Percentiles rank a stretch among this genome's conserved stretches.
phyloP scores from a whole-genome alignment of 2,329 filamentous ascomycete genomes.

The Talaromyces sp. region DNA sequence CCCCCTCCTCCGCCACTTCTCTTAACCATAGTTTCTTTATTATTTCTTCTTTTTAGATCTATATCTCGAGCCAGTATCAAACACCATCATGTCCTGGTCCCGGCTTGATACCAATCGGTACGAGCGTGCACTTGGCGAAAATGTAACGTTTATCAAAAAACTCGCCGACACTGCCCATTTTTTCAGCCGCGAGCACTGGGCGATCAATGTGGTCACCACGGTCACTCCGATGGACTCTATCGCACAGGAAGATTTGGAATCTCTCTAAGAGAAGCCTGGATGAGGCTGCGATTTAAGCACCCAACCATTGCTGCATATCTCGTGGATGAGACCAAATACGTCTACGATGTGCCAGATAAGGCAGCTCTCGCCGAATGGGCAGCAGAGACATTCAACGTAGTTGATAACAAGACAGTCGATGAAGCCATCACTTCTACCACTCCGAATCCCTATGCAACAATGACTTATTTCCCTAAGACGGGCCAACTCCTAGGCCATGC shows the following conservation, averaged over 20 bases:
- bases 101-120: slow-evolving; percentile 31
- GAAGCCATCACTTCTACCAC: slow-evolving; percentile 19
- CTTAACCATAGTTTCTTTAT: no score
- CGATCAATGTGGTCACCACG: slow-evolving; percentile 28
- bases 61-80: neutral
- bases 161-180: slow-evolving; percentile 29
- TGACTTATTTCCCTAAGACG: slow-evolving; percentile 20
- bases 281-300: slow-evolving; percentile 24
- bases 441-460: slow-evolving; percentile 18
- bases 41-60: neutral
- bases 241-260: neutral
- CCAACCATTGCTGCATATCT: slow-evolving; percentile 23
- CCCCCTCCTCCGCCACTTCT: no score
- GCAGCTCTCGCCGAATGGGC: slow-evolving; percentile 19
- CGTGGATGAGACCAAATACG: slow-evolving; percentile 10
- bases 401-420: slow-evolving; percentile 13
- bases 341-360: slow-evolving; percentile 21
- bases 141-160: slow-evolving; percentile 33
- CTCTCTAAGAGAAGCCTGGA: slow-evolving; percentile 21
- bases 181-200: slow-evolving; percentile 35
- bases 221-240: slow-evolving; percentile 20
- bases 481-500: slow-evolving; percentile 8
- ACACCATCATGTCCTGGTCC: slow-evolving; percentile 31
- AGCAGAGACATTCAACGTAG: slow-evolving; percentile 22
- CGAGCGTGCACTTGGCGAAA: slow-evolving; percentile 21